Evolutionary conservation across 108 stramenopile genomes (phyloP), one percentile per base, ranked within the genome.

Genomic region (Cylindrotheca fusiformis): DNA sequence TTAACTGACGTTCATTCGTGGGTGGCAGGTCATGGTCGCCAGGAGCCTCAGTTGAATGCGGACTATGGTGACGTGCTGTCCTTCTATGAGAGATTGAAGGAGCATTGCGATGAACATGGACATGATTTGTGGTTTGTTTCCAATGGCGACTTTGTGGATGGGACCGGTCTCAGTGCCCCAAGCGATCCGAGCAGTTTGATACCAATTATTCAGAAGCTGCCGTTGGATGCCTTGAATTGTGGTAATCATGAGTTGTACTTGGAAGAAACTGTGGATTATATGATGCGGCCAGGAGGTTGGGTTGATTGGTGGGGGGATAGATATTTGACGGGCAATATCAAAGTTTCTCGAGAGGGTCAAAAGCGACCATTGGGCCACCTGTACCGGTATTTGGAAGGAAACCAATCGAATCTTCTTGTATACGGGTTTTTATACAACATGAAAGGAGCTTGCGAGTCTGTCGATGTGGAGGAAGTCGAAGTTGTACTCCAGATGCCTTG

Each of bases 381-480:
- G 33, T 86, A 82, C 45, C 52, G 32, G 28, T 55, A 84, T 18
- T 63, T 93, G 41, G 36, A 78, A 45, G 91, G 91, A 20, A 71
- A 75, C 22, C 58, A 76, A 29, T 72, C 72, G 12, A 65, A 48
- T 24, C 59, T 93, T 0, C 52, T 93, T 4, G 69, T 74, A n/a
- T 85, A 89, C 65, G 91, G 91, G 26, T 93, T 93, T 68, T 61
- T 93, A n/a, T 93, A 84, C 71, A 67, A 93, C 46, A 68, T 83
- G 79, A 20, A 24, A 32, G 65, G 70, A 14, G 44, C 81, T 44
- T 47, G 52, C 26, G 24, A 51, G 29, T 60, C 64, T n/a, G 64
- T 82, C 6, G 66, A 59, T 17, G 86, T 93, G 10, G 52, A 80
- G 44, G 20, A 52, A 22, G 80, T 85, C 0, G 71, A 75, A 50